Conservation (phyloP, 257 asterid species). For the Verbena officinalis region DNA sequence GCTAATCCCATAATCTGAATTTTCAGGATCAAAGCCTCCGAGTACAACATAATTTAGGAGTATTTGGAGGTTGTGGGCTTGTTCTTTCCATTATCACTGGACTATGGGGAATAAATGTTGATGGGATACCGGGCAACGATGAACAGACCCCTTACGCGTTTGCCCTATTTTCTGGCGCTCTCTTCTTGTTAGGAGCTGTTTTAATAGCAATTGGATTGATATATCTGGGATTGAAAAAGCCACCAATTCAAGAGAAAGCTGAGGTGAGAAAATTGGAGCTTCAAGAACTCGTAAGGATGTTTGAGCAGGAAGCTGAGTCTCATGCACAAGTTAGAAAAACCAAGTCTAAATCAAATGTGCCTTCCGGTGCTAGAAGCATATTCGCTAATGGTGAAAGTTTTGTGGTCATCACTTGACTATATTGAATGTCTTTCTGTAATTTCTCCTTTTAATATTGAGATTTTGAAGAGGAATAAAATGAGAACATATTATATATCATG, state of each 20-base stretch:
- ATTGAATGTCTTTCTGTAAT: no score
- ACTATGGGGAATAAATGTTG: slow-evolving; percentile 46
- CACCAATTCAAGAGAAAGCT: slow-evolving; percentile 37
- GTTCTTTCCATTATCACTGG: slow-evolving; percentile 43
- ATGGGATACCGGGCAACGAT: slow-evolving; percentile 46
- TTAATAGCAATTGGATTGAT: slow-evolving; percentile 41
- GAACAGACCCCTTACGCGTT: slow-evolving; percentile 42
- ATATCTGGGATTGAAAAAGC: slow-evolving; percentile 43
- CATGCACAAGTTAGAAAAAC: slow-evolving; percentile 48
- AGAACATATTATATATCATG: no score
- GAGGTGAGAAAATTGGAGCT: slow-evolving; percentile 46
- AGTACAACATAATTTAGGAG: slow-evolving; percentile 47
- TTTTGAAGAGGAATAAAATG: no score
- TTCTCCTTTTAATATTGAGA: no score
- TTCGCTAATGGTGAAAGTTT: slow-evolving; percentile 21
- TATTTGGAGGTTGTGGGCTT: slow-evolving; percentile 50
- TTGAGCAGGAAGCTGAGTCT: slow-evolving; percentile 48
- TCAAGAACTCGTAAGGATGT: slow-evolving; percentile 42
- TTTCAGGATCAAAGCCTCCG: slow-evolving; percentile 45
- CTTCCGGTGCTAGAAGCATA: slow-evolving; percentile 19
- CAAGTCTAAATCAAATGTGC: slow-evolving; percentile 1
- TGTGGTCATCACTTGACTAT: slow-evolving; percentile 24
- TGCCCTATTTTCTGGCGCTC: slow-evolving; percentile 33
- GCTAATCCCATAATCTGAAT: neutral
- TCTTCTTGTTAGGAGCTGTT: slow-evolving; percentile 37